These are phyloP conservation scores for Puccinia hordei DNA, from an alignment of 1,284 basidiomycete species.

Conservation along the genomic window DNA sequence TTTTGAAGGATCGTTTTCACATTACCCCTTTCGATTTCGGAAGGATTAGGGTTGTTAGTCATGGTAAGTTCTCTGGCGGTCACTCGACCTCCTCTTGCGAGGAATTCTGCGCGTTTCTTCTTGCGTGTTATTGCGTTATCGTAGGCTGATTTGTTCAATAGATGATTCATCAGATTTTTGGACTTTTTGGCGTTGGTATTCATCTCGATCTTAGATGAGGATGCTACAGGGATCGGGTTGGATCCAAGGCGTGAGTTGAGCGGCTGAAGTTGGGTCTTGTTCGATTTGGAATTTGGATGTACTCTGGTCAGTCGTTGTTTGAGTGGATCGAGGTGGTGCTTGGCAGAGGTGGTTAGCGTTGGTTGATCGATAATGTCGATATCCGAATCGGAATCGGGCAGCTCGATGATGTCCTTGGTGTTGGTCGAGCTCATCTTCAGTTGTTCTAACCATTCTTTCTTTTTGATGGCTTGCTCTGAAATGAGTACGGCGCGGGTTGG, in stretches of 20 bases:
- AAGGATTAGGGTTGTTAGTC: neutral
- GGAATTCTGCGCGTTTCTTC: slow-evolving; percentile 28
- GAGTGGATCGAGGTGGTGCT: neutral
- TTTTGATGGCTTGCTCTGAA: slow-evolving; percentile 15
- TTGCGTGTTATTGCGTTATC: slow-evolving; percentile 14
- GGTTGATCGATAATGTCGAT: slow-evolving; percentile 33
- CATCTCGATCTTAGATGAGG: neutral
- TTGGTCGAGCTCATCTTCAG: slow-evolving; percentile 5
- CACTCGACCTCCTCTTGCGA: slow-evolving; percentile 31
- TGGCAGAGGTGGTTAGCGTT: neutral
- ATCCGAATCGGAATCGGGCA: slow-evolving; percentile 38
- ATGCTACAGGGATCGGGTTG: neutral
- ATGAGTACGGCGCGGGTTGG: too few relatives aligned
- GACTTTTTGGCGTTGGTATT: neutral
- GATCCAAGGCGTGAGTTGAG: neutral
- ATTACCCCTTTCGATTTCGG: neutral
- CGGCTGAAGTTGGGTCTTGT: neutral
- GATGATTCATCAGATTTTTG: neutral
- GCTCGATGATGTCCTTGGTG: neutral
- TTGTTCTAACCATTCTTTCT: slow-evolving; percentile 25
- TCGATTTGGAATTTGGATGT: neutral
- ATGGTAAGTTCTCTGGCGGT: neutral
- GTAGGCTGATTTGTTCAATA: slow-evolving; percentile 19
- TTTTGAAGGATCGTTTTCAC: slow-evolving; percentile 30
- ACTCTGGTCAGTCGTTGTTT: slow-evolving; percentile 6